These are phyloP conservation scores for Excoecaria agallocha DNA, from an alignment of 345 rosid species.

Conservation along the genomic window DNA sequence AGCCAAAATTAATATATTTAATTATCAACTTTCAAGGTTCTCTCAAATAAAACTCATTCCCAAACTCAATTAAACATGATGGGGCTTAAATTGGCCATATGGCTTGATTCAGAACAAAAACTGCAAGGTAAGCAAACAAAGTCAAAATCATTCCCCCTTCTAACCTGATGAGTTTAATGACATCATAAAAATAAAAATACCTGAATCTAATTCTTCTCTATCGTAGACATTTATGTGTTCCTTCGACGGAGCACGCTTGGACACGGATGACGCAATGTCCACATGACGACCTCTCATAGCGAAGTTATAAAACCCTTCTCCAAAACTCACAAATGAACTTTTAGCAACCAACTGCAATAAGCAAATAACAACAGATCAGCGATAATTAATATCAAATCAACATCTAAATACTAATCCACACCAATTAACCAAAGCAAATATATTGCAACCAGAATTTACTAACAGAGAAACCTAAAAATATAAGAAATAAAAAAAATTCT, in stretches of 20 bases:
- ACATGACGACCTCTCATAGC: conserved; percentile 69
- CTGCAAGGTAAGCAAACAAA: neutral
- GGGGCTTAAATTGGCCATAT: neutral
- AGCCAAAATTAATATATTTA: neutral
- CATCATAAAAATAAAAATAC: neutral
- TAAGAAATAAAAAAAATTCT: neutral
- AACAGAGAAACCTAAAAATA: neutral
- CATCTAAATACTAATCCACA: neutral
- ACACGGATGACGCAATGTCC: conserved; percentile 30
- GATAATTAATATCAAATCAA: neutral
- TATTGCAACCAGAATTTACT: neutral
- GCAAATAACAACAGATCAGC: neutral
- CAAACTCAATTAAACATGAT: neutral
- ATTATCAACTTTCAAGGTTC: neutral
- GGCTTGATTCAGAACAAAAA: neutral
- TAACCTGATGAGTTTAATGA: neutral
- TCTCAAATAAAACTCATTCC: too few relatives aligned
- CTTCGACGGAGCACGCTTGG: conserved; percentile 55
- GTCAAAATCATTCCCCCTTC: neutral
- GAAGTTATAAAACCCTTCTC: conserved; percentile 20
- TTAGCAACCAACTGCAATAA: conserved; percentile 26
- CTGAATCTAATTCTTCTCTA: conserved; percentile 41
- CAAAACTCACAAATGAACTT: conserved; percentile 7
- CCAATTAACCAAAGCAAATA: neutral
- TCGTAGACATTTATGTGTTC: conserved; percentile 43